phyloP scores from a whole-genome alignment of 2,329 filamentous ascomycete species.

The Alternaria sp. region DNA sequence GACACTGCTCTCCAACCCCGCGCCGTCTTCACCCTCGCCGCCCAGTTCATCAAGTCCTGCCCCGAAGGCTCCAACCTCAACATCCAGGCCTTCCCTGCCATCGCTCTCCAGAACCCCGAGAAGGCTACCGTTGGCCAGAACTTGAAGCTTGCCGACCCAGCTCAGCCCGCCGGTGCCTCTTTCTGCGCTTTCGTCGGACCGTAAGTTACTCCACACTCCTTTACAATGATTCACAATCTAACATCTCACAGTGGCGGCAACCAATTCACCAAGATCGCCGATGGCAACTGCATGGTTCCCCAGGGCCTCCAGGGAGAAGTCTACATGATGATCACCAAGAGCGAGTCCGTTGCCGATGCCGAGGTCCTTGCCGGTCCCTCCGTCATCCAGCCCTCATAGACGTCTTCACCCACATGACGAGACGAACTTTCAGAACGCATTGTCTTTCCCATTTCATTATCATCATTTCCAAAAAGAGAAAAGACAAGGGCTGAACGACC shows the following conservation, averaged over 20 bases:
- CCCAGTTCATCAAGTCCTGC: constrained; percentile 74
- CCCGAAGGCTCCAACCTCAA: constrained; percentile 68
- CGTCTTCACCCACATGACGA: constrained; percentile 4
- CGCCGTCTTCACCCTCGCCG: constrained; percentile 75
- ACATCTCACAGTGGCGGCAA: constrained; percentile 39
- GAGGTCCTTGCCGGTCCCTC: constrained; percentile 66
- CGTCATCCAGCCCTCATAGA: constrained; percentile 49
- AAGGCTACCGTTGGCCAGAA: constrained; percentile 49
- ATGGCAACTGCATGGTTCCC: constrained; percentile 66
- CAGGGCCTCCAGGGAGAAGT: constrained; percentile 67
- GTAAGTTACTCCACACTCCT: constrained; percentile 44
- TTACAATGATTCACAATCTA: constrained; percentile 18
- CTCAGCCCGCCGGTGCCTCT: constrained; percentile 54
- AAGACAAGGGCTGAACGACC: constrained; percentile 4
- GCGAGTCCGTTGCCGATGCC: constrained; percentile 40
- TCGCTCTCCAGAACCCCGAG: constrained; percentile 60
- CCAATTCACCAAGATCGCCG: constrained; percentile 63
- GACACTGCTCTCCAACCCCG: constrained; percentile 72
- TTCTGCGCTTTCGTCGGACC: constrained; percentile 74
- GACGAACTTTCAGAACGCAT: not conserved
- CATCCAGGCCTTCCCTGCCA: constrained; percentile 67
- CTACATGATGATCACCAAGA: constrained; percentile 70
- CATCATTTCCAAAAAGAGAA: not conserved
- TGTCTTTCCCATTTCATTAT: constrained; percentile 13
- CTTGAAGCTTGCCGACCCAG: constrained; percentile 47